Conservation (phyloP, 2,329 filamentous ascomycete species). For the Monosporascus cannonballus region DNA sequence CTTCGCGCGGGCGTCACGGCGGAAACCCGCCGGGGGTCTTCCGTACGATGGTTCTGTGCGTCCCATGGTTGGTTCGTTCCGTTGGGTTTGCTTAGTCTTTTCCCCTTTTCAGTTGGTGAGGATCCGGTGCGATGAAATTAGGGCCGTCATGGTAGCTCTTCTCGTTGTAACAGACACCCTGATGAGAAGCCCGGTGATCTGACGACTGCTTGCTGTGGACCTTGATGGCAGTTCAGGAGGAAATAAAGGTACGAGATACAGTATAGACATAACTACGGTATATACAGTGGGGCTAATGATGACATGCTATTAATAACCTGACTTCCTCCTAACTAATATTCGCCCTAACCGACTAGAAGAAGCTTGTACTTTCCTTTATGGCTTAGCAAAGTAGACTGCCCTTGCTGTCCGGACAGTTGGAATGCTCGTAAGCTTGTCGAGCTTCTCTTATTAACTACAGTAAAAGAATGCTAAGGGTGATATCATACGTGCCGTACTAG, state of each 20-base stretch:
- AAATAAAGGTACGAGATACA: too few relatives aligned
- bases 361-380: too few relatives aligned
- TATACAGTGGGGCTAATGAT: neutral
- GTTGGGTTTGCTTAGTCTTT: neutral
- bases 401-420: too few relatives aligned
- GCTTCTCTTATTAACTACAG: too few relatives aligned
- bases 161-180: too few relatives aligned
- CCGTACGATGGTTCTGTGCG: constrained; percentile 24
- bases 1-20: constrained; percentile 38
- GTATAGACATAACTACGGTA: neutral
- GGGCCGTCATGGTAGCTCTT: neutral
- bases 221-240: neutral
- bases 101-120: neutral
- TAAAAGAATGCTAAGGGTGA: too few relatives aligned
- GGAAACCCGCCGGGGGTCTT: constrained; percentile 22
- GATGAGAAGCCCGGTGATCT: too few relatives aligned
- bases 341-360: too few relatives aligned
- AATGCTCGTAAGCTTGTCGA: too few relatives aligned
- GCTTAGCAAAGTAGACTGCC: too few relatives aligned
- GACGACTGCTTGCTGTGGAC: neutral
- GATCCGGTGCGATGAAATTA: neutral
- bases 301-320: neutral
- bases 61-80: constrained; percentile 15
- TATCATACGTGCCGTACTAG: too few relatives aligned
- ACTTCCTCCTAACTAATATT: neutral